Conservation (phyloP, 2,329 filamentous ascomycete species). For the Rhexocercosporidium sp. region DNA sequence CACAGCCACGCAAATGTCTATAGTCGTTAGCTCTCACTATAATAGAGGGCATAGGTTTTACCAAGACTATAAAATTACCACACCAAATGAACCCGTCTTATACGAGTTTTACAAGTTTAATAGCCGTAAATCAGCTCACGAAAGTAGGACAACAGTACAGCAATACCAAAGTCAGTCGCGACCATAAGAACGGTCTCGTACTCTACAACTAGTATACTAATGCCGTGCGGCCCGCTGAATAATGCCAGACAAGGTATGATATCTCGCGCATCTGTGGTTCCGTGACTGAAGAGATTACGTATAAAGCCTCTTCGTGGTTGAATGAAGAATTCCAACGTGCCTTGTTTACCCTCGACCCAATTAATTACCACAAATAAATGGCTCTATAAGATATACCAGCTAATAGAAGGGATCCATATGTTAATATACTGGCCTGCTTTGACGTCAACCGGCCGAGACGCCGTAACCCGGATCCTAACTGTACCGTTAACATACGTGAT, state of each 20-base stretch:
- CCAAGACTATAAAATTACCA: background rate
- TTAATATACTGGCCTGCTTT: background rate
- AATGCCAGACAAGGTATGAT: background rate
- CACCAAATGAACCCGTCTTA: background rate
- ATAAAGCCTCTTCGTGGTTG: background rate
- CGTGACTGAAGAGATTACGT: background rate
- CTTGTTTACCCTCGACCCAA: background rate
- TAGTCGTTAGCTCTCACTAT: background rate
- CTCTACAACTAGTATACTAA: background rate
- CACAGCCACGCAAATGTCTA: background rate
- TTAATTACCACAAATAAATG: background rate
- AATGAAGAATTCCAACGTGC: background rate
- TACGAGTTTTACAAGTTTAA: background rate
- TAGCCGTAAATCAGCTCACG: background rate
- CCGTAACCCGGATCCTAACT: background rate
- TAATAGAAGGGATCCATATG: background rate
- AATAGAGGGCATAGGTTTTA: background rate
- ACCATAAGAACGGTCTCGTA: background rate
- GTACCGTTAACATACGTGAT: background rate
- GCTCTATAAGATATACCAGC: background rate
- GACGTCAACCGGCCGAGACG: background rate
- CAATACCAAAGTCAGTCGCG: background rate
- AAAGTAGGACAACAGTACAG: background rate
- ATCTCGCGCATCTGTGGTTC: background rate
- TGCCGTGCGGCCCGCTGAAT: background rate